Evolutionary conservation across 2,329 filamentous ascomycete genomes (phyloP).

Genomic region (Aureobasidium sp.): DNA sequence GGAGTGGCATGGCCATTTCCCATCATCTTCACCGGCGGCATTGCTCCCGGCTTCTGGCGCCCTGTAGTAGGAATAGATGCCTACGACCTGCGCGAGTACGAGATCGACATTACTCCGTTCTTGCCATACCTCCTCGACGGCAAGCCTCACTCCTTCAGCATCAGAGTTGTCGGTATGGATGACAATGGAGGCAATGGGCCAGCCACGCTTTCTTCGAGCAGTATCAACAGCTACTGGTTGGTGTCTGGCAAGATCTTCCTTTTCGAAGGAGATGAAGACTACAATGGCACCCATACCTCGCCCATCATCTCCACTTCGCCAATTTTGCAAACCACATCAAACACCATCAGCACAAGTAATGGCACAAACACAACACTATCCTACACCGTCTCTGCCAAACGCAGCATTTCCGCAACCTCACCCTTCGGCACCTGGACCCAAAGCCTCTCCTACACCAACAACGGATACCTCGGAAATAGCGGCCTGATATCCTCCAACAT

Average conservation of each 20-base stretch:
- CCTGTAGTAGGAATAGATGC: constrained; percentile 73
- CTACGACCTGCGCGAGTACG: constrained; percentile 70
- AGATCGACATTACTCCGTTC: constrained; percentile 77
- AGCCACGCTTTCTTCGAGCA: constrained; percentile 45
- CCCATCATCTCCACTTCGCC: constrained; percentile 3
- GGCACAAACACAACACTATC: constrained; percentile 49
- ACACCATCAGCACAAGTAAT: constrained; percentile 26
- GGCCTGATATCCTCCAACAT: constrained; percentile 50
- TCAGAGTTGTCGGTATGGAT: constrained; percentile 59
- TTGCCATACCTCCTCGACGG: constrained; percentile 63
- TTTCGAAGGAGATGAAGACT: background rate
- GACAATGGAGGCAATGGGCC: constrained; percentile 44
- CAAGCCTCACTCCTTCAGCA: constrained; percentile 57
- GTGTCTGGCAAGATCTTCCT: constrained; percentile 57
- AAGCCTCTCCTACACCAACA: constrained; percentile 48
- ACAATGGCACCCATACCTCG: background rate
- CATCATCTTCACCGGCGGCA: constrained; percentile 73
- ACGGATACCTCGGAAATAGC: constrained; percentile 46
- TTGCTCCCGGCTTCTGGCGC: constrained; percentile 69
- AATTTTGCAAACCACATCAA: background rate
- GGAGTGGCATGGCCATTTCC: constrained; percentile 78
- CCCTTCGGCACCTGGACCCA: constrained; percentile 54
- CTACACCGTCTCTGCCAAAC: constrained; percentile 52
- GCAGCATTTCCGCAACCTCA: constrained; percentile 49
- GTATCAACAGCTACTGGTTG: constrained; percentile 63